A percentile compares a stretch with the other conserved stretches of the same genome.
These are phyloP conservation scores for Ploettnerulaceae sp. DNA, from an alignment of 2,329 filamentous ascomycete genomes.

Conservation along the genomic window DNA sequence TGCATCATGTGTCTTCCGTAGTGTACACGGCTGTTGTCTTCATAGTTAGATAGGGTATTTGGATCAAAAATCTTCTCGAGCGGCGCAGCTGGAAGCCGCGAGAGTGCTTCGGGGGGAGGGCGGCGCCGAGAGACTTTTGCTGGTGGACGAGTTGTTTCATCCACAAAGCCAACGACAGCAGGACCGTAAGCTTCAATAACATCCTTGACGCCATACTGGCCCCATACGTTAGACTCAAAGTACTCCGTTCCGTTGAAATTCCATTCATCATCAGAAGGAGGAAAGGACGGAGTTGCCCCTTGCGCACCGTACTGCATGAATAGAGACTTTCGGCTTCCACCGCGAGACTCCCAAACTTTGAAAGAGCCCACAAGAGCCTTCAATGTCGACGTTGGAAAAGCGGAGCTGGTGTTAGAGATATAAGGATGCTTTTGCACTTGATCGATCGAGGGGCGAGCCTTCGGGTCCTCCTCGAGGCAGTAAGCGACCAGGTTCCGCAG, in stretches of 20 bases:
- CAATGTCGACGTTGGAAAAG: constrained; percentile 60
- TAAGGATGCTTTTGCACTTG: constrained; percentile 66
- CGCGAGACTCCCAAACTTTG: constrained; percentile 69
- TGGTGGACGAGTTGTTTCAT: constrained; percentile 45
- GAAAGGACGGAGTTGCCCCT: constrained; percentile 36
- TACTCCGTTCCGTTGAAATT: constrained; percentile 62
- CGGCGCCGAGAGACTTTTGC: constrained; percentile 44
- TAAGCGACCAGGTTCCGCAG: constrained; percentile 68
- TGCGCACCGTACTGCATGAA: constrained; percentile 58
- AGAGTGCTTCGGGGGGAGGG: constrained; percentile 53
- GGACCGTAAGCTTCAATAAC: constrained; percentile 58
- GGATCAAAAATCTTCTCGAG: constrained; percentile 63
- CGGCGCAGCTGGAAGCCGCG: constrained; percentile 50
- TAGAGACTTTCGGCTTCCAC: constrained; percentile 63
- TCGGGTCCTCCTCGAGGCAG: constrained; percentile 64
- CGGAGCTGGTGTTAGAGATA: constrained; percentile 55
- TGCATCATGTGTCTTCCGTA: constrained; percentile 43
- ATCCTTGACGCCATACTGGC: constrained; percentile 49
- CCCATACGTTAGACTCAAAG: constrained; percentile 56
- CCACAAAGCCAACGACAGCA: constrained; percentile 47
- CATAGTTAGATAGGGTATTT: constrained; percentile 59
- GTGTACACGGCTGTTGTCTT: constrained; percentile 57
- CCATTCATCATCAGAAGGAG: constrained; percentile 55
- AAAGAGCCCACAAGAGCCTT: constrained; percentile 65
- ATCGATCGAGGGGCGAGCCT: constrained; percentile 64